Evolutionary conservation across 2,329 filamentous ascomycete species (phyloP).

Genomic region (Clonostachys byssicola): DNA sequence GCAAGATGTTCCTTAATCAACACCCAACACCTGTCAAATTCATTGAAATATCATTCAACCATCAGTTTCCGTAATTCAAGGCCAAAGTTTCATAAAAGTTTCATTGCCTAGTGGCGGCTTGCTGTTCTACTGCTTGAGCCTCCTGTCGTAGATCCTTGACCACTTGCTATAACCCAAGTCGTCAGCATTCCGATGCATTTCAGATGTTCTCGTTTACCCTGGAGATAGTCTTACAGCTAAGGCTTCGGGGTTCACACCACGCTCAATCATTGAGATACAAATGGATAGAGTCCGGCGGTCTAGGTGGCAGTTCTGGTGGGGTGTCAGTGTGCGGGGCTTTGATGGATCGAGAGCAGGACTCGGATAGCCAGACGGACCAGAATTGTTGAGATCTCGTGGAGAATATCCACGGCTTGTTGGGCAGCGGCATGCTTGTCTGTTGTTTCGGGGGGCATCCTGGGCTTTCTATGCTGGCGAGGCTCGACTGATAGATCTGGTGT

Average conservation of each 20-base stretch:
- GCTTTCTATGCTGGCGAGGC: slow-evolving; percentile 7
- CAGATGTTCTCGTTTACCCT: no score
- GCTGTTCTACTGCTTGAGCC: slow-evolving; percentile 42
- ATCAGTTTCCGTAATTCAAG: no score
- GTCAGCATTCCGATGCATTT: not conserved
- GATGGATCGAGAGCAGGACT: not conserved
- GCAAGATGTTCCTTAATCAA: no score
- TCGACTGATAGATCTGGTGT: not conserved
- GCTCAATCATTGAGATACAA: slow-evolving; percentile 95
- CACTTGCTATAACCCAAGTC: slow-evolving; percentile 37
- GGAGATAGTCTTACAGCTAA: slow-evolving; percentile 66
- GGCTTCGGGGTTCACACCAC: slow-evolving; percentile 93
- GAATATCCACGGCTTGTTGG: slow-evolving; percentile 77
- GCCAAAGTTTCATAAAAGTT: no score
- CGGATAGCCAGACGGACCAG: slow-evolving; percentile 51
- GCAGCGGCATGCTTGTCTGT: slow-evolving; percentile 68
- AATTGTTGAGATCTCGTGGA: slow-evolving; percentile 83
- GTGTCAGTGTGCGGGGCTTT: not conserved
- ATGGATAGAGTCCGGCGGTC: slow-evolving; percentile 88
- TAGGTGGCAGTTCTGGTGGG: slow-evolving; percentile 81
- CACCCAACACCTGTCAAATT: no score
- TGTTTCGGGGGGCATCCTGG: no score
- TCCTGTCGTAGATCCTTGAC: slow-evolving; percentile 57
- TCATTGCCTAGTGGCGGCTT: not conserved
- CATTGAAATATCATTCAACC: no score